Conservation (phyloP, 1,284 basidiomycete genomes). For the Takashimella koratensis region DNA sequence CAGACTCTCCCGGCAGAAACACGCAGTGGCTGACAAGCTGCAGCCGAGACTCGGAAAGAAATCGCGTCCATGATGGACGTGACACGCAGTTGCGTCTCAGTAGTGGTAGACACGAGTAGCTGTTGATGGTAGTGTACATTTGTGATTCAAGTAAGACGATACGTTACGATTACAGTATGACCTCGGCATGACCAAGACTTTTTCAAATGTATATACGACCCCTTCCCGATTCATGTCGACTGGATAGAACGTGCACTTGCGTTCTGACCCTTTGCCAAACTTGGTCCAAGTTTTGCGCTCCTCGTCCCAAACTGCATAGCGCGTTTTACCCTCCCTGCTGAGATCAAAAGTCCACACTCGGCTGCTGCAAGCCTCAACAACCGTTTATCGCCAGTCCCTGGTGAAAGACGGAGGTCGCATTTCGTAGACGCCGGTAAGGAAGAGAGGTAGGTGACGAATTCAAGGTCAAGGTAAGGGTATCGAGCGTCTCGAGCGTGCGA, state of each 20-base stretch:
- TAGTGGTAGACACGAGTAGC: too few species aligned
- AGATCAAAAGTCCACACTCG: slow-evolving; percentile 64
- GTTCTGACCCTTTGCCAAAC: slow-evolving; percentile 12
- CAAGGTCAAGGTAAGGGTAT: slow-evolving; percentile 82
- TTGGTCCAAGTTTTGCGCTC: slow-evolving; percentile 69
- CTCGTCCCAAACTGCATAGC: slow-evolving; percentile 98
- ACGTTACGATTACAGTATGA: too few species aligned
- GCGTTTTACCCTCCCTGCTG: slow-evolving; percentile 72
- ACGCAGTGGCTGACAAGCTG: too few species aligned
- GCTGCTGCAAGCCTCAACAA: slow-evolving; percentile 68
- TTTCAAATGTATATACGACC: too few species aligned
- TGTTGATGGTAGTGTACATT: too few species aligned
- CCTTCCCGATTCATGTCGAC: too few species aligned
- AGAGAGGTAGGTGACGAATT: slow-evolving; percentile 69
- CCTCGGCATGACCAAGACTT: too few species aligned
- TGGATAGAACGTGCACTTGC: not conserved
- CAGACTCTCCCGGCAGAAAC: too few species aligned
- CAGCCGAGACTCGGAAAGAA: too few species aligned
- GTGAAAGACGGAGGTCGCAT: slow-evolving; percentile 56
- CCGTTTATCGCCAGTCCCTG: slow-evolving; percentile 80
- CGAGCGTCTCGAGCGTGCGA: slow-evolving; percentile 83
- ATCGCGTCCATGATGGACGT: too few species aligned
- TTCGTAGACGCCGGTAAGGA: slow-evolving; percentile 74
- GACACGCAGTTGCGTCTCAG: too few species aligned
- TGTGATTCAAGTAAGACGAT: too few species aligned